Evolutionary conservation across 1,139 yeast genomes (phyloP), one percentile per base, ranked within the genome.

Genomic region (Protomyces pachydermus): DNA sequence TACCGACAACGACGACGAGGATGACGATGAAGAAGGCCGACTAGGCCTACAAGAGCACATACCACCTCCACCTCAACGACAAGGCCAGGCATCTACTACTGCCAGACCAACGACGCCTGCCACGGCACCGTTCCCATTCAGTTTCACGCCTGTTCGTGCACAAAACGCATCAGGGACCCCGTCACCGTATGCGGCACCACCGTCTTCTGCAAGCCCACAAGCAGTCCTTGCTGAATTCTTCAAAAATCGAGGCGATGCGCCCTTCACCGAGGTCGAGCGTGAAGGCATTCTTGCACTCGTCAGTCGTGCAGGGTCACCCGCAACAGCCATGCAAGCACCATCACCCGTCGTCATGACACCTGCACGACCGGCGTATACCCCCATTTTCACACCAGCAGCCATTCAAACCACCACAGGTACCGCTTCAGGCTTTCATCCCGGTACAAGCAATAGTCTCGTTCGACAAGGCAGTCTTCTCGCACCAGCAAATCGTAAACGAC

Each of bases 221-320:
- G 84, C 82, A 61, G 80, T 83, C 35, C 77, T 91, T 65, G 86
- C 91, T 5, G 83, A 81, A 51, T 91, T 91, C 72, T 91, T 91
- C 74, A 80, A 81, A 42, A 78, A 78, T 48, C 90, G 88, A 72
- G 97, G 97, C n/a, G 83, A 85, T 66, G 76, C 77, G 18, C 91
- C 95, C 9, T 77, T 91, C 66, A 80, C 85, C 10, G 91, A 86
- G 18, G 79, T 90, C 57, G 98, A 91, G 74, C 82, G 86, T 68
- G 95, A 87, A 72, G 97, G 97, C 3, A 96, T 91, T 0, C 75
- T 88, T 71, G 82, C 95, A 1, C 71, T 85, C 32, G 78, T 80
- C 62, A 77, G 75, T 45, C 61, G 53, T 35, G 42, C 58, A 14
- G 53, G 10, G 10, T 50, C 54, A 25, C 37, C 54, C n/a, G 48